Conservation (phyloP, 1,284 basidiomycete genomes). For the Rhodotorula sp. region DNA sequence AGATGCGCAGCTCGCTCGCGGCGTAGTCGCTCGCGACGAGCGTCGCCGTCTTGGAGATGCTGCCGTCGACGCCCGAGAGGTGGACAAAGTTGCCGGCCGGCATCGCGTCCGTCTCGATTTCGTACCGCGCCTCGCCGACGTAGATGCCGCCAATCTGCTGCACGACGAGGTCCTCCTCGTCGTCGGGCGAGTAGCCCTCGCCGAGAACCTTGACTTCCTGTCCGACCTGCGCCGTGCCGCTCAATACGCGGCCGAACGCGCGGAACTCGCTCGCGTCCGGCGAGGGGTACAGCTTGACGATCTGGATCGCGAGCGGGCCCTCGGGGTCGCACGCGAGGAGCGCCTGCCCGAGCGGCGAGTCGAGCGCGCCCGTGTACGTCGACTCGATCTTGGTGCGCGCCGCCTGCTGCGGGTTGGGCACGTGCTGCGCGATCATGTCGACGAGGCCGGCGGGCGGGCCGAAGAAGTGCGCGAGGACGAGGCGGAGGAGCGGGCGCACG, state of each 20-base stretch:
- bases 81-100: conserved; percentile 91
- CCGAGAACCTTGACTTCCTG: conserved; percentile 92
- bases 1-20: conserved; percentile 82
- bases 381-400: conserved; percentile 74
- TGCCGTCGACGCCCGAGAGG: conserved; percentile 87
- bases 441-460: conserved; percentile 83
- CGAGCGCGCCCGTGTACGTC: conserved; percentile 83
- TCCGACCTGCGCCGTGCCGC: conserved; percentile 82
- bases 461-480: conserved; percentile 93
- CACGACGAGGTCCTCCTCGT: conserved; percentile 96
- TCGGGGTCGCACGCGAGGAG: conserved; percentile 82
- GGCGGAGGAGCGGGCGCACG: conserved; percentile 88
- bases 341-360: conserved; percentile 69
- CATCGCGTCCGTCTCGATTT: conserved; percentile 81
- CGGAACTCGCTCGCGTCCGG: conserved; percentile 94
- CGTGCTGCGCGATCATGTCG: conserved; percentile 85
- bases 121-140: conserved; percentile 89
- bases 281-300: conserved; percentile 93
- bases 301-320: conserved; percentile 87
- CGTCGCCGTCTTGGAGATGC: conserved; percentile 93
- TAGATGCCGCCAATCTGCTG: conserved; percentile 83
- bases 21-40: conserved; percentile 61
- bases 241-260: conserved; percentile 91
- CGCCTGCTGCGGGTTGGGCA: conserved; percentile 77
- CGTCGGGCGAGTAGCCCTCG: conserved; percentile 93